A percentile compares a stretch with the other conserved stretches of the same genome.
phyloP scores from a whole-genome alignment of 306 rosid species.

The Lupinus albus region DNA sequence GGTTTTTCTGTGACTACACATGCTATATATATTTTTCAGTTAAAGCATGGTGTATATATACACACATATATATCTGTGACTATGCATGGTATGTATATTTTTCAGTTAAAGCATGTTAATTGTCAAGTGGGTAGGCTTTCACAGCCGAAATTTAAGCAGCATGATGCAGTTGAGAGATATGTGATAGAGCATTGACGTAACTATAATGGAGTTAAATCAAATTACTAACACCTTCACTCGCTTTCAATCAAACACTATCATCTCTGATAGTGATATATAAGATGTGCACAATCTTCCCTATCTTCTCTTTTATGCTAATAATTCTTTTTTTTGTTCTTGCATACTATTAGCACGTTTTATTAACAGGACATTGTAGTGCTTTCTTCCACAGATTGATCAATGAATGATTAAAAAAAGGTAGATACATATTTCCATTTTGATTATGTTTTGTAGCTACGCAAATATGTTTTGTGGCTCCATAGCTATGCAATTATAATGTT shows the following conservation, averaged over 20 bases:
- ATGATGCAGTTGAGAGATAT: not conserved
- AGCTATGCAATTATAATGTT: not conserved
- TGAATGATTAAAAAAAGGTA: too few species aligned
- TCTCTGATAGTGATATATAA: not conserved
- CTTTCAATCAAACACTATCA: not conserved
- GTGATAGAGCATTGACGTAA: too few species aligned
- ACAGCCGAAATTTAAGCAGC: conserved; percentile 17
- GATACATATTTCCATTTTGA: too few species aligned
- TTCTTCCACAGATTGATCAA: too few species aligned
- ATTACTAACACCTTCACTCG: not conserved
- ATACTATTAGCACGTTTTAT: too few species aligned
- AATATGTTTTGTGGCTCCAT: not conserved
- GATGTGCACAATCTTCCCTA: not conserved
- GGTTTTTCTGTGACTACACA: too few species aligned
- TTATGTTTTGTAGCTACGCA: too few species aligned
- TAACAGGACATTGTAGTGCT: too few species aligned
- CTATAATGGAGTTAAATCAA: not conserved
- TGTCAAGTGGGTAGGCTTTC: conserved; percentile 8
- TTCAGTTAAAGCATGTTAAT: conserved; percentile 5
- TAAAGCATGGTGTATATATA: too few species aligned
- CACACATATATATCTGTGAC: too few species aligned
- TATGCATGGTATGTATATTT: not conserved
- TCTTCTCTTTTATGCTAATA: too few species aligned
- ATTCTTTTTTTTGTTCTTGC: too few species aligned
- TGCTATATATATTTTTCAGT: conserved; percentile 8